Evolutionary conservation across 352 stramenopile species (phyloP), one percentile per base, ranked within the genome.

Genomic region (Phytophthora foliorum): DNA sequence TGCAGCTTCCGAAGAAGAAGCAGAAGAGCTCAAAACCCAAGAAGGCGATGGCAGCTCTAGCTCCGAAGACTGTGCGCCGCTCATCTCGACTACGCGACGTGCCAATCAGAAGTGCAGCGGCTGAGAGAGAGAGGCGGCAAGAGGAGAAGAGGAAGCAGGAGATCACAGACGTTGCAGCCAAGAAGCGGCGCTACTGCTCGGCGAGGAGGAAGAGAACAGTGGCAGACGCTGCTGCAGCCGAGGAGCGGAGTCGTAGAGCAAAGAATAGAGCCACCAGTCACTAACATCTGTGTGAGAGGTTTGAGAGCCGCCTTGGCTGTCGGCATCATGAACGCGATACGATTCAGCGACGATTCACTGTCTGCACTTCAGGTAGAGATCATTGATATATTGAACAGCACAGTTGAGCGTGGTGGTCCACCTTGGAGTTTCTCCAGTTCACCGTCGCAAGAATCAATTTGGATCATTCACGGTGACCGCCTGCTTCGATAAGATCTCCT

Each of bases 1-100:
- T 48, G 57, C 19, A 58, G 4, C 21, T 44, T 21, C 48, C 52
- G 39, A 67, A 53, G 49, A 29, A 60, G 57, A 45, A 17, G 49
- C 3, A 29, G 17, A 44, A 56, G 27, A 48, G 19, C 19, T n/a
- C 60, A 1, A 63, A 65, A n/a, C 36, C 46, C 10, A 65, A 57
- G 46, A 65, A 65, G 27, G 13, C 21, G 32, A n/a, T 19, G 9
- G 27, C 54, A 17, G 27, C 24, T 42, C 34, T 39, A 17, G 27
- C 24, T 32, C 22, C 39, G 27, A 31, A 45, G n/a, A 22, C 46
- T 39, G 14, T 60, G 38, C 53, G 53, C 39, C 53, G 53, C 13
- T 65, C 57, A 6, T 34, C 46, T n/a, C 32, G 57, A 57, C 16
- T 65, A 34, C 1, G 27, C 0, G 21, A 29, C 0, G 32, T 14